phyloP scores from a whole-genome alignment of 2,329 filamentous ascomycete genomes.

The Hypoxylon sp. region DNA sequence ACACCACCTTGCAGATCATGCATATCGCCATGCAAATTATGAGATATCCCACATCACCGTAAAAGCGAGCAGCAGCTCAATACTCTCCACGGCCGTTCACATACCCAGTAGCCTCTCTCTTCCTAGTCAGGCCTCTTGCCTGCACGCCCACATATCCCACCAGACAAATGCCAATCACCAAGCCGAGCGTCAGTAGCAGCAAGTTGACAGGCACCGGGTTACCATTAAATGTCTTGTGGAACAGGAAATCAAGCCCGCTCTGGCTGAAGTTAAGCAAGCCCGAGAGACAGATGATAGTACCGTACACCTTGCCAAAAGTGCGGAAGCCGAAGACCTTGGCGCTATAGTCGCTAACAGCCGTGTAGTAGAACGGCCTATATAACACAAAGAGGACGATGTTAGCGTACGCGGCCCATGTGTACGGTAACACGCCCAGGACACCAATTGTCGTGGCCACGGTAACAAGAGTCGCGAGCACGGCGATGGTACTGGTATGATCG shows the following conservation, averaged over 20 bases:
- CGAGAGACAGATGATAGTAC: constrained; percentile 87
- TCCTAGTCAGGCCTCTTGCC: constrained; percentile 51
- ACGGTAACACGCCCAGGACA: constrained; percentile 79
- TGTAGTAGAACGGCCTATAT: constrained; percentile 92
- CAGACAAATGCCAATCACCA: constrained; percentile 75
- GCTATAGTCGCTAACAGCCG: constrained; percentile 87
- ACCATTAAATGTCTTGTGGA: constrained; percentile 78
- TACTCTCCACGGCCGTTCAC: constrained; percentile 39
- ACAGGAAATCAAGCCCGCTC: constrained; percentile 82
- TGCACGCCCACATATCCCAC: constrained; percentile 74
- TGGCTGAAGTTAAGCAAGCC: constrained; percentile 89
- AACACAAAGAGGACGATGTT: constrained; percentile 86
- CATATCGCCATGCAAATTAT: constrained; percentile 38
- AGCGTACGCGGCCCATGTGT: constrained; percentile 78
- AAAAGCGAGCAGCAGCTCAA: constrained; percentile 15
- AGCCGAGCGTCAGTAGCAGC: constrained; percentile 72
- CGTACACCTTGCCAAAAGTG: constrained; percentile 95
- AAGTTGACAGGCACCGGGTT: constrained; percentile 85
- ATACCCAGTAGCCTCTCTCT: constrained; percentile 41
- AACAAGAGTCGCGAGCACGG: constrained; percentile 80
- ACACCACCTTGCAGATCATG: constrained; percentile 10
- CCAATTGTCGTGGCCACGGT: constrained; percentile 81
- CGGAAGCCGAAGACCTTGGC: constrained; percentile 94
- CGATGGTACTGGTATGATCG: constrained; percentile 80
- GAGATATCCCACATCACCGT: background rate